A percentile compares a stretch with the other conserved stretches of the same genome.
phyloP scores from a whole-genome alignment of 2,329 filamentous ascomycete genomes.

The Penicillium sumatraense region DNA sequence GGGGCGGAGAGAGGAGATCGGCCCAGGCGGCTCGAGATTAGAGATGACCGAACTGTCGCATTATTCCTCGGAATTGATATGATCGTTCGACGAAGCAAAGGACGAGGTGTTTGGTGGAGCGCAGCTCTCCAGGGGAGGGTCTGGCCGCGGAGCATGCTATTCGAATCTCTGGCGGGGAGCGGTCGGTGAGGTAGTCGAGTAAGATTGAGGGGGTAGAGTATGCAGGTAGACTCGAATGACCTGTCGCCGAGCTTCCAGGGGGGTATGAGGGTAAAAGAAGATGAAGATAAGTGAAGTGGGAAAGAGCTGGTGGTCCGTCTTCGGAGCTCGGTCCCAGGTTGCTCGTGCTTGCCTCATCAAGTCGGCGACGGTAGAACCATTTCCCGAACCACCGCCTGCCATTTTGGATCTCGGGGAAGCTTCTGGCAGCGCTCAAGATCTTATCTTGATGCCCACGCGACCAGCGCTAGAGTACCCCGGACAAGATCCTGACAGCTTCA shows the following conservation, averaged over 20 bases:
- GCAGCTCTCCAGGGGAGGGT: constrained; percentile 68
- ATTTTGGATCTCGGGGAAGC: not conserved
- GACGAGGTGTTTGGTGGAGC: constrained; percentile 55
- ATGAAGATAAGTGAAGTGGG: constrained; percentile 1
- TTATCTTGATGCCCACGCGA: constrained; percentile 2
- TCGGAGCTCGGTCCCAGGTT: constrained; percentile 15
- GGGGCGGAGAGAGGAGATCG: constrained; percentile 33
- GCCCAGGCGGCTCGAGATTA: constrained; percentile 29
- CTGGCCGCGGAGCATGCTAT: constrained; percentile 67
- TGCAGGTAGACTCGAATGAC: constrained; percentile 4
- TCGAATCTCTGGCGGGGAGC: constrained; percentile 22
- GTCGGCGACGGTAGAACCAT: constrained; percentile 19
- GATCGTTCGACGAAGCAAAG: constrained; percentile 39
- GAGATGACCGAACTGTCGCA: constrained; percentile 32
- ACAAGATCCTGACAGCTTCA: not conserved
- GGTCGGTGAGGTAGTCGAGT: constrained; percentile 1
- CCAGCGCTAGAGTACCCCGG: not conserved
- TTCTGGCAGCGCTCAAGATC: constrained; percentile 3
- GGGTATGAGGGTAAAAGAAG: constrained; percentile 18
- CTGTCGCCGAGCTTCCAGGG: constrained; percentile 17
- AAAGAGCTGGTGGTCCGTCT: constrained; percentile 18
- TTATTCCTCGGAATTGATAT: constrained; percentile 37
- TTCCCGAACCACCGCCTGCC: constrained; percentile 17
- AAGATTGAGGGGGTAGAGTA: not conserved
- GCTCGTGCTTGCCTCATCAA: not conserved